Percentiles rank a stretch among this genome's conserved stretches.
Conservation (phyloP, 768 basidiomycete species). For the Asterophora parasitica region DNA sequence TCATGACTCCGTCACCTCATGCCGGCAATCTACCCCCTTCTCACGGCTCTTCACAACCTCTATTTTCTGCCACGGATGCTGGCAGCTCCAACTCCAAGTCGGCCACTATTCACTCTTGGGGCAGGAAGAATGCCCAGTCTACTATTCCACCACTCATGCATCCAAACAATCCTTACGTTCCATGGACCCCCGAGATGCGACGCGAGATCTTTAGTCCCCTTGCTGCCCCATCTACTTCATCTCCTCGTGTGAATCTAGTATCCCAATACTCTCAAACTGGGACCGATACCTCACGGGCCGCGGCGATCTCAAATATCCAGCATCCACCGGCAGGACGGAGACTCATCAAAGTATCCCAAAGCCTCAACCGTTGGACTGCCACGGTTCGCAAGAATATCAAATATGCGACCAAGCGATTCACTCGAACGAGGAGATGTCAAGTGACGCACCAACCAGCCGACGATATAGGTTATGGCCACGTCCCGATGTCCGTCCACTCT, state of each 20-base stretch:
- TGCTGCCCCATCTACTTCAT: conserved; percentile 34
- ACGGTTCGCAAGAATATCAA: conserved; percentile 22
- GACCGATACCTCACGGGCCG: too few relatives aligned
- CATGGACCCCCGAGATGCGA: conserved; percentile 40
- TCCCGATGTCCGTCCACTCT: conserved; percentile 15
- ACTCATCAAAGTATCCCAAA: conserved; percentile 24
- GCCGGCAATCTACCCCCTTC: conserved; percentile 7
- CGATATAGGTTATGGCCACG: conserved; percentile 6
- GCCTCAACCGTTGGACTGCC: conserved; percentile 27
- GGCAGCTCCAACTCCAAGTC: background rate
- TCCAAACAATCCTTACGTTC: conserved; percentile 53
- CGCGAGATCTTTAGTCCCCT: conserved; percentile 36
- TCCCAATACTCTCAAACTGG: conserved; percentile 31
- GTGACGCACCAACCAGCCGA: background rate
- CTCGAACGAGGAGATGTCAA: conserved; percentile 14
- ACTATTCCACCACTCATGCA: conserved; percentile 35
- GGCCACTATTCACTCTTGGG: background rate
- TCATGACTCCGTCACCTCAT: conserved; percentile 25
- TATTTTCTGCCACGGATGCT: background rate
- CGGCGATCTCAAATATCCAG: conserved; percentile 32
- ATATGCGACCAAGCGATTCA: conserved; percentile 20
- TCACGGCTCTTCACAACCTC: conserved; percentile 2
- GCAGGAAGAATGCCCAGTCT: background rate
- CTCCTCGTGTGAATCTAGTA: conserved; percentile 27
- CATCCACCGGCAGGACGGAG: conserved; percentile 11